phyloP scores from a whole-genome alignment of 2,329 filamentous ascomycete genomes.

The Davidsoniella eucalypti region DNA sequence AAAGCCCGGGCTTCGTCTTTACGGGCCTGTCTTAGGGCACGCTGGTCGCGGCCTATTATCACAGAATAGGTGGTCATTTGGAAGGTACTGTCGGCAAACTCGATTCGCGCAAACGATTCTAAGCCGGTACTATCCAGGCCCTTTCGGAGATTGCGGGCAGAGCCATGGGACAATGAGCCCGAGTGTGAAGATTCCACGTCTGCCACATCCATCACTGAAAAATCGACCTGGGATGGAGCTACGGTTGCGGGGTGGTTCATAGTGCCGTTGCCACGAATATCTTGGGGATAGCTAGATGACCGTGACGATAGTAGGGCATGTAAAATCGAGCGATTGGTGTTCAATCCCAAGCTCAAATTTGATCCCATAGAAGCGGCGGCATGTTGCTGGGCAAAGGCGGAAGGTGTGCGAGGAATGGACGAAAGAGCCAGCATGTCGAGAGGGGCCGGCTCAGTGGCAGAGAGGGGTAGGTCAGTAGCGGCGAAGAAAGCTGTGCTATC shows the following conservation, averaged over 20 bases:
- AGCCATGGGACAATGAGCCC: background rate
- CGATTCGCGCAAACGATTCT: constrained; percentile 43
- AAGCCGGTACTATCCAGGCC: constrained; percentile 19
- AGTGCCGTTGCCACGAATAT: constrained; percentile 1
- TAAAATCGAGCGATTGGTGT: constrained; percentile 3
- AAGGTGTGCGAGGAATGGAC: constrained; percentile 9
- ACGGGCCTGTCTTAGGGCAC: constrained; percentile 38
- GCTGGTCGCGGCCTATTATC: constrained; percentile 54
- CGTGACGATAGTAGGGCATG: constrained; percentile 5
- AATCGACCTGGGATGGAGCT: constrained; percentile 8
- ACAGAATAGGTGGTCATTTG: constrained; percentile 63
- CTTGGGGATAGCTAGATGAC: background rate
- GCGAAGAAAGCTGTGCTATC: background rate
- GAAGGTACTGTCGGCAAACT: constrained; percentile 60
- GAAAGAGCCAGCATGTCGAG: constrained; percentile 7
- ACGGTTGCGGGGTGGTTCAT: constrained; percentile 7
- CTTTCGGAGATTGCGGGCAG: background rate
- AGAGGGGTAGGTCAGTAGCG: background rate
- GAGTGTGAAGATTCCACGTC: background rate
- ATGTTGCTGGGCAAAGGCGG: constrained; percentile 10
- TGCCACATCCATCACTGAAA: background rate
- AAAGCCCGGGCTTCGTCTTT: constrained; percentile 33
- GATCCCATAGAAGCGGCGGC: constrained; percentile 3
- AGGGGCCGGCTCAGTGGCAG: background rate
- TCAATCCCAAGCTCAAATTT: background rate